A percentile compares a stretch with the other conserved stretches of the same genome.
These are phyloP conservation scores for Lactarius deliciosus DNA, from an alignment of 768 basidiomycete genomes.

Conservation along the genomic window DNA sequence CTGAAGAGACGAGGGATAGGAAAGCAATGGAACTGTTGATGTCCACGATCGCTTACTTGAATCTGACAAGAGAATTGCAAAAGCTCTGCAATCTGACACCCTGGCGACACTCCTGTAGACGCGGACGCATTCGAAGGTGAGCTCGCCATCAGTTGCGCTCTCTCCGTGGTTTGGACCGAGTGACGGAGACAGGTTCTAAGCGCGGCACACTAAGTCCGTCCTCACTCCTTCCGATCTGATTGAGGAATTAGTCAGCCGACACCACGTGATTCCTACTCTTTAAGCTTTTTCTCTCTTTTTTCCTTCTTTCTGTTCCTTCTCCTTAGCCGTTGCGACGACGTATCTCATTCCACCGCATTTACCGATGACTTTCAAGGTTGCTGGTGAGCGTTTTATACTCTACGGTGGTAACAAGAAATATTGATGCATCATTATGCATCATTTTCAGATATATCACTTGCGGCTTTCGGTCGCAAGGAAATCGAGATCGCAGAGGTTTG, in stretches of 20 bases:
- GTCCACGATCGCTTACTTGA: constrained; percentile 35
- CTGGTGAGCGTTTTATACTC: constrained; percentile 50
- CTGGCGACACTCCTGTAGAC: constrained; percentile 18
- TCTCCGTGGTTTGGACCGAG: neutral
- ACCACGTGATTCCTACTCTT: constrained; percentile 14
- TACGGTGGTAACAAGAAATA: constrained; percentile 12
- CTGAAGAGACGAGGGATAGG: constrained; percentile 75
- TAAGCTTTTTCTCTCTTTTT: constrained; percentile 25
- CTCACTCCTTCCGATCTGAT: neutral
- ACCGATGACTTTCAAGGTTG: constrained; percentile 85
- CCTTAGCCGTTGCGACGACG: constrained; percentile 19
- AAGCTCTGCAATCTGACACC: constrained; percentile 68
- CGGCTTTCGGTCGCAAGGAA: constrained; percentile 99
- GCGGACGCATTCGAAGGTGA: constrained; percentile 3
- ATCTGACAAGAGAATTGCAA: constrained; percentile 65
- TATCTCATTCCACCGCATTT: constrained; percentile 24
- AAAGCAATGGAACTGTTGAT: constrained; percentile 53
- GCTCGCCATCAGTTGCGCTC: neutral
- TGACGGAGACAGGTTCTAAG: neutral
- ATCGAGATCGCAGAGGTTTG: constrained; percentile 96
- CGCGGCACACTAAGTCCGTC: neutral
- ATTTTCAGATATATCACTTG: constrained; percentile 82
- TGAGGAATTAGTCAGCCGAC: neutral
- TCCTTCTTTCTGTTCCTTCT: constrained; percentile 32
- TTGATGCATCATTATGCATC: constrained; percentile 15